Evolutionary conservation across 2,329 filamentous ascomycete species (phyloP).

Genomic region (Fusarium secorum): DNA sequence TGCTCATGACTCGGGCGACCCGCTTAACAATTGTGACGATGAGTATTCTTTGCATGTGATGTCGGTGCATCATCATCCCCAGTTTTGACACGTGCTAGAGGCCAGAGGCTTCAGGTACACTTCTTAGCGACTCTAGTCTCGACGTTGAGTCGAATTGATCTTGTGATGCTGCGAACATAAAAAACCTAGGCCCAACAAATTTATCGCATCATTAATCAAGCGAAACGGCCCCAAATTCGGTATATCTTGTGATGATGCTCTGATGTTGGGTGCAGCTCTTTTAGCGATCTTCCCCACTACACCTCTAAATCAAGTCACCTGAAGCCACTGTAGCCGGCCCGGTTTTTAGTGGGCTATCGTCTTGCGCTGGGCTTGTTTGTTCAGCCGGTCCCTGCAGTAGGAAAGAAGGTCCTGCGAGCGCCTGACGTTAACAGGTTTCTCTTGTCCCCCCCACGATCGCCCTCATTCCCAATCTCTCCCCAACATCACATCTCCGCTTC

Average conservation of each 20-base stretch:
- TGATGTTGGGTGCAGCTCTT: conserved; percentile 16
- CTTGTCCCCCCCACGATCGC: conserved; percentile 37
- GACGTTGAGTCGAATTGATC: conserved; percentile 11
- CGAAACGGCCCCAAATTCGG: background rate
- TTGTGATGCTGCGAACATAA: conserved; percentile 11
- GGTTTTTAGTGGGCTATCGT: conserved; percentile 31
- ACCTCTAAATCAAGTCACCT: conserved; percentile 23
- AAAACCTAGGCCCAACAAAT: conserved; percentile 7
- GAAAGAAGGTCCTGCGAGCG: conserved; percentile 22
- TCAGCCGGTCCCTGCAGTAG: conserved; percentile 42
- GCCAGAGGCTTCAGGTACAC: conserved; percentile 24
- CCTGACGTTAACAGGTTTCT: conserved; percentile 33
- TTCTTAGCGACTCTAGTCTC: conserved; percentile 5
- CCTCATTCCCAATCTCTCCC: conserved; percentile 21
- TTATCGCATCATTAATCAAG: background rate
- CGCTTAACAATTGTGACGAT: conserved; percentile 27
- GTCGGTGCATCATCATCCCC: conserved; percentile 31
- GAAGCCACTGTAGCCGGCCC: conserved; percentile 37
- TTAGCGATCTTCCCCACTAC: conserved; percentile 37
- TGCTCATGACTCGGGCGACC: conserved; percentile 28
- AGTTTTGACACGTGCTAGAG: conserved; percentile 42
- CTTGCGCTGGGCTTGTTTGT: conserved; percentile 3
- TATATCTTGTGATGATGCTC: conserved; percentile 19
- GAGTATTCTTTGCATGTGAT: conserved; percentile 38
- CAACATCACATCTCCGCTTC: conserved; percentile 29